phyloP scores from a whole-genome alignment of 2,329 filamentous ascomycete species.

The Ophiosphaerella korrae region DNA sequence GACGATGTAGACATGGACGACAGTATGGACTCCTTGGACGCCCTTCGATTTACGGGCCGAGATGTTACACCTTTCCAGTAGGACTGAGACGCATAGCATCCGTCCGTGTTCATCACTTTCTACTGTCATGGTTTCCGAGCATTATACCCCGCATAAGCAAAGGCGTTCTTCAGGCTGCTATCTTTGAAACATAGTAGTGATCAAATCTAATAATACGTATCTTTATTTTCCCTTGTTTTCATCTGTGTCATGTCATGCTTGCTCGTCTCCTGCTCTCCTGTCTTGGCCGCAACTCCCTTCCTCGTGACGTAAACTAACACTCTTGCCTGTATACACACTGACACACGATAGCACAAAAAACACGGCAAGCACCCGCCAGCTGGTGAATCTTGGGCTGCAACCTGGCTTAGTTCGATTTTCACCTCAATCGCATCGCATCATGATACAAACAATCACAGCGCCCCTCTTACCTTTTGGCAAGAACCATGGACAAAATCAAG shows the following conservation, averaged over 20 bases:
- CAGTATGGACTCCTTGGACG: conserved; percentile 32
- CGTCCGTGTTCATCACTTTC: neutral
- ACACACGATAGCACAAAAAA: too few relatives aligned
- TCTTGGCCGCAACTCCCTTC: neutral
- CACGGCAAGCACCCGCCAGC: too few relatives aligned
- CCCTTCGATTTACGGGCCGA: conserved; percentile 36
- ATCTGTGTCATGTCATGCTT: neutral
- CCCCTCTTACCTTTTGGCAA: too few relatives aligned
- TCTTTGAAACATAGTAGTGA: too few relatives aligned
- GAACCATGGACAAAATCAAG: too few relatives aligned
- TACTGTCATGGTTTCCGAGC: neutral
- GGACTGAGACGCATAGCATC: conserved; percentile 5
- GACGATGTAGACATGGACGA: conserved; percentile 43
- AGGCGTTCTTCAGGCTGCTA: neutral
- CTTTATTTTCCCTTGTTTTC: neutral
- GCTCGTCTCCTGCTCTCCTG: neutral
- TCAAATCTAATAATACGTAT: too few relatives aligned
- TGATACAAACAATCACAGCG: too few relatives aligned
- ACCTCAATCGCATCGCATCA: too few relatives aligned
- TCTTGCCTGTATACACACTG: too few relatives aligned
- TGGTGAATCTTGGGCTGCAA: too few relatives aligned
- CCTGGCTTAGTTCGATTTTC: too few relatives aligned
- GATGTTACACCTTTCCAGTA: conserved; percentile 32
- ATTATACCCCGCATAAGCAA: conserved; percentile 2
- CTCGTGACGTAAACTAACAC: too few relatives aligned